Percentiles rank a stretch among this genome's conserved stretches.
These are phyloP conservation scores for Lentinula novae-zelandiae DNA, from an alignment of 1,284 basidiomycete genomes.

Conservation along the genomic window DNA sequence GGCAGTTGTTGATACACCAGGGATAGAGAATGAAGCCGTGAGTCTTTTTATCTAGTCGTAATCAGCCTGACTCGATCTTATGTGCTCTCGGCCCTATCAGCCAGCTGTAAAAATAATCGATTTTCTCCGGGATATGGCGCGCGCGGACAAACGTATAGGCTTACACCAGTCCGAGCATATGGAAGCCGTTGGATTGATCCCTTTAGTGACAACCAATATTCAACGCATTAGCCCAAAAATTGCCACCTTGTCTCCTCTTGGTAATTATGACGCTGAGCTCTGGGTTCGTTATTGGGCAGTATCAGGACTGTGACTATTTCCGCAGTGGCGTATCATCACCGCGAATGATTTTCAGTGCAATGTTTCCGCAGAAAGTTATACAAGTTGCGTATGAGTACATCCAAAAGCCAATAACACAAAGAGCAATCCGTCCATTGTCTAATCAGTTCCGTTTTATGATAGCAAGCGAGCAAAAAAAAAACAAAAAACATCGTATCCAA, in stretches of 20 bases:
- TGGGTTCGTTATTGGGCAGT: constrained; percentile 27
- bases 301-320: background rate
- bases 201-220: constrained; percentile 22
- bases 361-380: no score
- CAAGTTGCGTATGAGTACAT: no score
- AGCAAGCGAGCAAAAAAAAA: background rate
- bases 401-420: no score
- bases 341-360: no score
- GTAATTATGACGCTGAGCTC: constrained; percentile 17
- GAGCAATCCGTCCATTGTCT: no score
- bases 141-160: background rate
- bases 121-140: background rate
- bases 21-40: background rate
- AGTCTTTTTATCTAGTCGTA: background rate
- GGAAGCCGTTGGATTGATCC: constrained; percentile 22
- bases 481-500: background rate
- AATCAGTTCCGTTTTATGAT: no score
- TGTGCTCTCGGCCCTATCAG: background rate
- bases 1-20: constrained; percentile 8
- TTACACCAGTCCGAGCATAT: constrained; percentile 4
- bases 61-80: background rate
- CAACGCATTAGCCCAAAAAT: constrained; percentile 22
- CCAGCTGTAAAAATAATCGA: constrained; percentile 2
- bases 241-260: constrained; percentile 17
- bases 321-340: background rate